Base-by-base conservation (phyloP, 306 rosid genomes). In the Sindora glabra region DNA sequence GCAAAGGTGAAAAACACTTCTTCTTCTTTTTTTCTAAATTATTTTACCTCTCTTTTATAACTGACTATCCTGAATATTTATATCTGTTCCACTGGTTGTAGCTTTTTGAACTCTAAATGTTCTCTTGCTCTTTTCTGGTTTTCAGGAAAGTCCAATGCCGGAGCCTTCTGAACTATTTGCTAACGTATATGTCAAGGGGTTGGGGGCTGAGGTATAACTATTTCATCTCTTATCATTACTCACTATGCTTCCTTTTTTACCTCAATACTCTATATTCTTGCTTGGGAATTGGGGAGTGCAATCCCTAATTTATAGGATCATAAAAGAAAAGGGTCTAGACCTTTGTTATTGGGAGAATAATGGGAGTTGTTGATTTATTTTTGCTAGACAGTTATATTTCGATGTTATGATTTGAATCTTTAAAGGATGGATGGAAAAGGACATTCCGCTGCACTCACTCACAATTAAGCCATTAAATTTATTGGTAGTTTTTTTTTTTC, bases 81-180 rank as follows among this genome's bases (percentile, higher is more conserved):
- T 48, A 46, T 32, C 58, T 4, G 34, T 32, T 44, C 10, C 54
- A 29, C 51, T 33, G 32, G 19, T 16, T 25, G n/a, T 14, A 16
- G 49, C 51, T 12, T 37, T 48, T 63, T 17, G 54, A 38, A 64
- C 49, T 37, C 65, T 68, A 19, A 48, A 24, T 22, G 52, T 38
- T 56, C n/a, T 56, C 64, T 15, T 27, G 30, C 61, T 72, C 21
- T 29, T 57, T 56, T 73, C 38, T 62, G 37, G 42, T 74, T 75
- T 82, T 21, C 82, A 92, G 97, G 97, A 84, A 70, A 78, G 83
- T 74, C 81, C 95, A 56, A 48, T 83, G 94, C 99, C 95, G 4
- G 90, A 82, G 3, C 72, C 94, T 4, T 74, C 77, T 24, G 95
- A 92, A 47, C 86, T 89, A 33, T 89, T 83, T 69, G 50, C 81